These are phyloP conservation scores for Rickenella mellea DNA, from an alignment of 768 basidiomycete species.

Conservation along the genomic window DNA sequence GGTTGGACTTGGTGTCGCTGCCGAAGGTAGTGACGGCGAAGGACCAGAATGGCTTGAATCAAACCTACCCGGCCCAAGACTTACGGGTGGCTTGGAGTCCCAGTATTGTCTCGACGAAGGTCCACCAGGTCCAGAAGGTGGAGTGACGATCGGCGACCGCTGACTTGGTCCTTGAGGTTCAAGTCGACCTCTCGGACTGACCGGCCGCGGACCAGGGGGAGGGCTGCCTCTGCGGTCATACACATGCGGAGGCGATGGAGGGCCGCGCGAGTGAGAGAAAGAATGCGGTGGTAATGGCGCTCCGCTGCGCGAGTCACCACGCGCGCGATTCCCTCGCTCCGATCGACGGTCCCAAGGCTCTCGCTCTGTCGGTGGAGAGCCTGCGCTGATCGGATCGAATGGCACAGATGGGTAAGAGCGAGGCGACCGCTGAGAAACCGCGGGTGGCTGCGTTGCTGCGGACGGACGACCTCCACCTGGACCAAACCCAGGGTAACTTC, in stretches of 20 bases:
- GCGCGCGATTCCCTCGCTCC: background rate
- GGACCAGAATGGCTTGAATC: constrained; percentile 19
- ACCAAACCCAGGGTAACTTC: background rate
- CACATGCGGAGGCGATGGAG: constrained; percentile 29
- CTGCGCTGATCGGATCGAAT: background rate
- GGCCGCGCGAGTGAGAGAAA: constrained; percentile 15
- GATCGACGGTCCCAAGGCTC: constrained; percentile 57
- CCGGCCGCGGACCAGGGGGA: background rate
- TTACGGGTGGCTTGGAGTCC: background rate
- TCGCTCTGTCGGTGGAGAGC: constrained; percentile 32
- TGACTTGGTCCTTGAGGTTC: constrained; percentile 48
- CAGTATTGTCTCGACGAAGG: constrained; percentile 22
- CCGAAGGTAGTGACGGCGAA: constrained; percentile 22
- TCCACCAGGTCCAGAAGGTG: constrained; percentile 24
- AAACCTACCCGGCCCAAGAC: background rate
- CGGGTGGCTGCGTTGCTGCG: constrained; percentile 39
- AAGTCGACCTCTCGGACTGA: too few relatives aligned
- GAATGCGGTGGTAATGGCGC: constrained; percentile 31
- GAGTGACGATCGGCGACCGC: constrained; percentile 28
- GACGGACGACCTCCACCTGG: constrained; percentile 36
- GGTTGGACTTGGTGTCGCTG: too few relatives aligned
- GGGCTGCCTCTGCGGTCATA: constrained; percentile 14
- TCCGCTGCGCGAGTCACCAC: constrained; percentile 10
- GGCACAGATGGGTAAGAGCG: constrained; percentile 47
- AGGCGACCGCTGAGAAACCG: constrained; percentile 49